Conservation (phyloP, 2,329 filamentous ascomycete genomes). For the Didymella lethalis region DNA sequence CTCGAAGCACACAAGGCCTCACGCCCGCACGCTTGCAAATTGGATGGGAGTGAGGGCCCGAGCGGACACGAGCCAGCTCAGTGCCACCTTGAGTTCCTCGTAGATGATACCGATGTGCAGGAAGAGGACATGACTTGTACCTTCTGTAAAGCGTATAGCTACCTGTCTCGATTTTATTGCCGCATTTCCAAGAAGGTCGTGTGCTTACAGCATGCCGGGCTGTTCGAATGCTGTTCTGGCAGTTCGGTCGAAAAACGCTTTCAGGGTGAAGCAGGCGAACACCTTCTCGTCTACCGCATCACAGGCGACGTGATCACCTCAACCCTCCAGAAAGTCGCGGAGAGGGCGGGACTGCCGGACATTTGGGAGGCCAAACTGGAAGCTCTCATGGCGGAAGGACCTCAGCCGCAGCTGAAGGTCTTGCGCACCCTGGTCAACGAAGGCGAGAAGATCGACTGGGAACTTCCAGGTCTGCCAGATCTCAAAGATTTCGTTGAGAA, state of each 20-base stretch:
- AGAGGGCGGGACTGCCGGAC: slow-evolving; percentile 86
- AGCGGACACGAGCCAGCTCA: slow-evolving; percentile 21
- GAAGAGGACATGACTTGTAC: slow-evolving; percentile 94
- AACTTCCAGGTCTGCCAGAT: slow-evolving; percentile 80
- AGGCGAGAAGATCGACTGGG: slow-evolving; percentile 94
- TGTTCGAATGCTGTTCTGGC: slow-evolving; percentile 77
- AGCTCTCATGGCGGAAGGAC: slow-evolving; percentile 81
- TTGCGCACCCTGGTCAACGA: slow-evolving; percentile 85
- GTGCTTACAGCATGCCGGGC: slow-evolving; percentile 83
- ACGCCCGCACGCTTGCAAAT: slow-evolving; percentile 44
- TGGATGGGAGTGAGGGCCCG: slow-evolving; percentile 62
- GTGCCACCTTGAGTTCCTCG: slow-evolving; percentile 42
- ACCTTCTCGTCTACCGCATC: slow-evolving; percentile 80
- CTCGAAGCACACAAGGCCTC: slow-evolving; percentile 67
- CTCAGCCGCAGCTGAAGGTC: slow-evolving; percentile 83
- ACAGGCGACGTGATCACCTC: slow-evolving; percentile 72
- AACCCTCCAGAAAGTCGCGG: slow-evolving; percentile 77
- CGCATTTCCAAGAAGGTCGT: slow-evolving; percentile 79
- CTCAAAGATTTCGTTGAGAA: slow-evolving; percentile 91
- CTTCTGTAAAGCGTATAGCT: slow-evolving; percentile 92
- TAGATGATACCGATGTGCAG: slow-evolving; percentile 72
- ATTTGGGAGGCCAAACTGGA: slow-evolving; percentile 91
- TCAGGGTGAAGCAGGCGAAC: slow-evolving; percentile 62
- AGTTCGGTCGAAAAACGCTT: slow-evolving; percentile 71
- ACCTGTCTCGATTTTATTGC: slow-evolving; percentile 89